Base-by-base conservation (phyloP, 768 basidiomycete species). In the Phanerochaete carnosa region DNA sequence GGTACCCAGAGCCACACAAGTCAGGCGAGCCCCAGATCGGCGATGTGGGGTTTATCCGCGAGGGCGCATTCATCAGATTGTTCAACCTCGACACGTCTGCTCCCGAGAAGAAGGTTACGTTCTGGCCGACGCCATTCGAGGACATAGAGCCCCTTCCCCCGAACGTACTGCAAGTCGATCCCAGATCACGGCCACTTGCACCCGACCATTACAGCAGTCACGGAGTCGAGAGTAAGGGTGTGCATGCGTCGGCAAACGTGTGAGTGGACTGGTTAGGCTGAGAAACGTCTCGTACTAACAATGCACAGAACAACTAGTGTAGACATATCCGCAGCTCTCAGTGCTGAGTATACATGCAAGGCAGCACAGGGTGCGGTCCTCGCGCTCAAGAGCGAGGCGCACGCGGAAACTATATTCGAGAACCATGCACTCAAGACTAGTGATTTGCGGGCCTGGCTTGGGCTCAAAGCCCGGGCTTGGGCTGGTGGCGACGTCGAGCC, bases 61-160 rank as follows among this genome's bases (percentile, higher is more conserved):
- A 59, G 6, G 62, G 62, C 22, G 43, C 45, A 11, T 63, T 63
- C 43, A 29, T 56, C 16, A 45, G 55, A 13, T 26, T 63, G 16
- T 57, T 63, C 54, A 63, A 60, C 43, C 55, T 56, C 47, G 11
- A 43, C 11, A 25, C 5, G 22, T 29, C 23, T 3, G 47, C 13
- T 15, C 16, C 45, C 45, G 25, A 49, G 28, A 29, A 25, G 47
- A 25, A 49, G 6, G 47, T 49, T 19, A 26, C 5, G 7, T 12
- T 26, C 19, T 49, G 13, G 47, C n/a, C n/a, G 47, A 46, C 19
- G 8, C 16, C 9, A 5, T 49, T 25, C 23, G 28, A 49, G 11
- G 7, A 25, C 28, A 5, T 9, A 5, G 47, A 49, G 28, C 28
- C 13, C 6, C 23, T 25, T 5, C 23, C 28, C 3, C 47, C 28